phyloP scores from a whole-genome alignment of 2,329 filamentous ascomycete genomes.

The Ophiostoma sp. region DNA sequence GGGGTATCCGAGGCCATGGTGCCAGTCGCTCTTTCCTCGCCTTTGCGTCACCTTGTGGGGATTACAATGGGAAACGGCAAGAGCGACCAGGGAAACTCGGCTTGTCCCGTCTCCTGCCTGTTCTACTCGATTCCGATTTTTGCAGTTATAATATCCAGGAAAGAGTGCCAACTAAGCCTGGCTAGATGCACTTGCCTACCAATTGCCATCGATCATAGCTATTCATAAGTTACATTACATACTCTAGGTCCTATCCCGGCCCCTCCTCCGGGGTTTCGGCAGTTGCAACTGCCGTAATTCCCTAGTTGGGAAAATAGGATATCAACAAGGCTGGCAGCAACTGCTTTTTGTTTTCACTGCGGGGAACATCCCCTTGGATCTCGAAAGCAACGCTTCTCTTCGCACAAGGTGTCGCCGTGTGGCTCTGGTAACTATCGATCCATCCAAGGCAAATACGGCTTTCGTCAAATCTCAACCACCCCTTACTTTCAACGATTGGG shows the following conservation, averaged over 20 bases:
- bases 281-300: constrained; percentile 22
- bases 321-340: neutral
- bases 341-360: neutral
- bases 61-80: neutral
- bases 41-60: neutral
- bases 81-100: neutral
- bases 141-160: too few relatives aligned
- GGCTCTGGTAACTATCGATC: neutral
- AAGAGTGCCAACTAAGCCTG: too few relatives aligned
- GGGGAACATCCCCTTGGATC: neutral
- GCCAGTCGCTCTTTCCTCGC: constrained; percentile 4
- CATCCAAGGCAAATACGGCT: neutral
- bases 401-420: neutral
- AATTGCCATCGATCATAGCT: neutral
- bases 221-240: too few relatives aligned
- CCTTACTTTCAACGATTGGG: neutral
- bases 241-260: neutral
- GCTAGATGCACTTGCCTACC: neutral
- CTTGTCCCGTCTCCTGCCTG: constrained; percentile 2
- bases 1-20: constrained; percentile 1
- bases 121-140: neutral
- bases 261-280: constrained; percentile 20
- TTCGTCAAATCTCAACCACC: neutral
- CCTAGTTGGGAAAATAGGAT: neutral
- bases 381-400: neutral